Percentiles rank a stretch among this genome's conserved stretches.
phyloP scores from a whole-genome alignment of 2,329 filamentous ascomycete genomes.

The Paracoccidioides lutzii region DNA sequence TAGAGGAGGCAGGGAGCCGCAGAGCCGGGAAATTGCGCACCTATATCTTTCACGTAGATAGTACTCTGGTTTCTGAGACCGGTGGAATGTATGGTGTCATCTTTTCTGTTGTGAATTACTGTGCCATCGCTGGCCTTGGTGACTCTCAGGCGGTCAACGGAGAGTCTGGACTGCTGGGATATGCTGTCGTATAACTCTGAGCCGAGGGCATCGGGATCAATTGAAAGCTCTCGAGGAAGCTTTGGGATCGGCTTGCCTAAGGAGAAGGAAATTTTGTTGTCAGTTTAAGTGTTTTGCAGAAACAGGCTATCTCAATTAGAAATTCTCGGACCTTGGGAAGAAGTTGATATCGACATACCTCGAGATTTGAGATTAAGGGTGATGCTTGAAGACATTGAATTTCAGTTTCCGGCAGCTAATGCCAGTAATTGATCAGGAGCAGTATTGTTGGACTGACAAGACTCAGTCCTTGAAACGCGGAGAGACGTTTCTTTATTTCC shows the following conservation, averaged over 20 bases:
- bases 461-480: too few species aligned
- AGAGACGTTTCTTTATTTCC: too few species aligned
- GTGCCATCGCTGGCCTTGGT: constrained; percentile 52
- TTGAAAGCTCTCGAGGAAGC: constrained; percentile 44
- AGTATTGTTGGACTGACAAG: background rate
- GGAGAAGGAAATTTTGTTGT: background rate
- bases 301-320: background rate
- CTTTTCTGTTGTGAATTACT: constrained; percentile 42
- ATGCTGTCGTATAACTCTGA: constrained; percentile 46
- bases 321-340: background rate
- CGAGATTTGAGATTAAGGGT: constrained; percentile 10
- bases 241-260: constrained; percentile 50
- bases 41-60: constrained; percentile 84
- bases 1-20: too few species aligned
- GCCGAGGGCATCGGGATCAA: constrained; percentile 39
- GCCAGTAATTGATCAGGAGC: background rate
- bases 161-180: constrained; percentile 41
- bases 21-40: constrained; percentile 40
- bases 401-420: background rate
- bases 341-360: constrained; percentile 3
- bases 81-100: constrained; percentile 40
- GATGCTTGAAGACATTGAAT: constrained; percentile 7
- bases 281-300: background rate
- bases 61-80: constrained; percentile 47
- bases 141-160: constrained; percentile 48